Base-by-base conservation (phyloP, 2,329 filamentous ascomycete species). In the Fusarium temperatum region DNA sequence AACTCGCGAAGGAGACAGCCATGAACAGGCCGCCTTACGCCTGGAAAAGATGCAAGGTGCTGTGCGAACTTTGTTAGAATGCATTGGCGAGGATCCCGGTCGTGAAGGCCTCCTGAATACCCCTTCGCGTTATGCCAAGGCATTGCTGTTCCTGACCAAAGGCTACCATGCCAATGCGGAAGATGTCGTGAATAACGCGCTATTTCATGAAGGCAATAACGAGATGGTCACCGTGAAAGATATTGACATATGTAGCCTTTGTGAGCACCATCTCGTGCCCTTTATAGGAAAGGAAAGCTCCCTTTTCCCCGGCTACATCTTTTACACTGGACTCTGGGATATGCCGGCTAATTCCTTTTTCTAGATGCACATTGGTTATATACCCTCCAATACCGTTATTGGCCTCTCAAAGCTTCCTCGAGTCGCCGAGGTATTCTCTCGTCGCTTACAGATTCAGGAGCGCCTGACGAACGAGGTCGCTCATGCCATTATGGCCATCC, bases 321-420 rank as follows among this genome's bases (percentile, higher is more conserved):
- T 28, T 8, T 54, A 54, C 8, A 38, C 24, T 54, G 2, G 32
- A 28, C 3, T 54, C 32, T 28, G 5, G 12, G 32, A 54, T 54
- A 54, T 38, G 18, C 12, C 8, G 12, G 18, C 50, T 54, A 54
- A 54, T 47, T 45, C 36, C 38, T 26, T 41, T 15, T 38, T 22
- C 50, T 45, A 97, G 94, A 98, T 99, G 94, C 96, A 99, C 84
- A 98, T 99, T 77, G 96, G 95, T 66, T 99, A 99, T 83, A 98
- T 99, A 72, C 96, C 96, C 32, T 91, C 92, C 79, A 90, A 95
- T 80, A 91, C 95, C 66, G 95, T 99, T 58, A 94, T 99, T 71
- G 96, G 96, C 55, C 92, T 99, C 60, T 98, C 95, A 36, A 99
- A 99, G 82, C 89, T 99, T 56, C 96, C 96, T 30, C 92, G 96